A percentile compares a stretch with the other conserved stretches of the same genome.
Conservation (phyloP, 2,329 filamentous ascomycete species). For the Microsporum canis region DNA sequence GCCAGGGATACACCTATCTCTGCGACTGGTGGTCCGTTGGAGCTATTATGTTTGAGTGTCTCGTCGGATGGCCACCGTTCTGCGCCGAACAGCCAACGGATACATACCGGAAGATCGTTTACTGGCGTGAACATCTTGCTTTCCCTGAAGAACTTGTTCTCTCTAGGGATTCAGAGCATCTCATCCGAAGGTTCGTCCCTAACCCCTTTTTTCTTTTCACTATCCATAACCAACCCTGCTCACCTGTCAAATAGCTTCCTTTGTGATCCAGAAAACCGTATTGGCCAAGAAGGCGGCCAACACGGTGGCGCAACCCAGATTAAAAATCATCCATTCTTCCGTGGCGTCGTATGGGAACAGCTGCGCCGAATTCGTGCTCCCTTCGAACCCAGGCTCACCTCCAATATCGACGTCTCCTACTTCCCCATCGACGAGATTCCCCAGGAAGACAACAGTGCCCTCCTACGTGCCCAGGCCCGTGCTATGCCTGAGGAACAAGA, state of each 20-base stretch:
- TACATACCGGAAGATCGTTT: conserved; percentile 98
- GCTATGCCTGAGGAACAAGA: conserved; percentile 65
- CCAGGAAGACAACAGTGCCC: conserved; percentile 83
- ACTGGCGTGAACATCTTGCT: conserved; percentile 90
- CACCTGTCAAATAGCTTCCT: conserved; percentile 54
- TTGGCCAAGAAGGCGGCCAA: conserved; percentile 55
- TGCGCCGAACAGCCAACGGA: conserved; percentile 96
- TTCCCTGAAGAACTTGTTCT: conserved; percentile 93
- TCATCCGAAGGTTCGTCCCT: conserved; percentile 68
- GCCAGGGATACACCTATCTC: conserved; percentile 88
- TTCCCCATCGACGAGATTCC: conserved; percentile 99
- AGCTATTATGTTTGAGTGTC: conserved; percentile 98
- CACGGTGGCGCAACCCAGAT: conserved; percentile 74
- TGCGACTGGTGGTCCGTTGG: conserved; percentile 99
- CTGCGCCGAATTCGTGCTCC: conserved; percentile 86
- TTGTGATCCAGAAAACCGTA: conserved; percentile 83
- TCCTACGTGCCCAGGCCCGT: conserved; percentile 71
- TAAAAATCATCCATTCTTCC: conserved; percentile 91
- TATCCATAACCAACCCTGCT: neutral
- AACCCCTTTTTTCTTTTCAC: neutral
- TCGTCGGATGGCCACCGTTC: conserved; percentile 98
- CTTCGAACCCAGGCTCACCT: conserved; percentile 87
- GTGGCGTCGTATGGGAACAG: conserved; percentile 87
- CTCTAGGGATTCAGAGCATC: conserved; percentile 75
- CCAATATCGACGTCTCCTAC: conserved; percentile 92